A percentile compares a stretch with the other conserved stretches of the same genome.
phyloP scores from a whole-genome alignment of 2,329 filamentous ascomycete genomes.

The Aspergillus cejpii region DNA sequence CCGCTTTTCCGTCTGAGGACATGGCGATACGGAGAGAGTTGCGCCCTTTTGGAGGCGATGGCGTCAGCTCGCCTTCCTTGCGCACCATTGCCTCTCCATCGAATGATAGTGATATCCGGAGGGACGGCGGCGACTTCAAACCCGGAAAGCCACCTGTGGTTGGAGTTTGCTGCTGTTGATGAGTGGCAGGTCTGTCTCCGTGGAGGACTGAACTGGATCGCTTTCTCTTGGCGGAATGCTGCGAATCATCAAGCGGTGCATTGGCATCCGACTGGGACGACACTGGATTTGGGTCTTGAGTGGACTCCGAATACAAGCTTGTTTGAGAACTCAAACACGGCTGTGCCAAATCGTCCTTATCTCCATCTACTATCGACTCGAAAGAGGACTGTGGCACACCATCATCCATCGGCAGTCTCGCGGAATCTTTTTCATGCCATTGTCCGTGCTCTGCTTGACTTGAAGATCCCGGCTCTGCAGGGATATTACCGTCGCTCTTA shows the following conservation, averaged over 20 bases:
- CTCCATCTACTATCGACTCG: conserved; percentile 16
- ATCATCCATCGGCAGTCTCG: conserved; percentile 19
- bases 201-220: conserved; percentile 29
- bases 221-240: conserved; percentile 28
- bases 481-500: conserved; percentile 26
- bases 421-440: conserved; percentile 14
- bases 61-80: conserved; percentile 36
- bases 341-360: conserved; percentile 26
- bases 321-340: conserved; percentile 27
- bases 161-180: conserved; percentile 8
- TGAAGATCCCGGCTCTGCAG: conserved; percentile 24
- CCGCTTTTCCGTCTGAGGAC: conserved; percentile 85
- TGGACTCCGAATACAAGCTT: conserved; percentile 24
- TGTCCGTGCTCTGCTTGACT: conserved; percentile 26
- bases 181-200: conserved; percentile 9
- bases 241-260: conserved; percentile 15
- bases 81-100: conserved; percentile 37
- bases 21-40: conserved; percentile 67
- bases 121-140: conserved; percentile 32
- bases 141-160: conserved; percentile 18
- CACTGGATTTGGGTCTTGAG: conserved; percentile 16
- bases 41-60: conserved; percentile 37
- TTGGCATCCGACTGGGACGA: conserved; percentile 11
- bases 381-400: conserved; percentile 7
- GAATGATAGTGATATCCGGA: conserved; percentile 39